Percentiles rank a stretch among this genome's conserved stretches.
Evolutionary conservation across 495 filamentous ascomycete genomes (phyloP).

Genomic region (Penicillium fimorum): DNA sequence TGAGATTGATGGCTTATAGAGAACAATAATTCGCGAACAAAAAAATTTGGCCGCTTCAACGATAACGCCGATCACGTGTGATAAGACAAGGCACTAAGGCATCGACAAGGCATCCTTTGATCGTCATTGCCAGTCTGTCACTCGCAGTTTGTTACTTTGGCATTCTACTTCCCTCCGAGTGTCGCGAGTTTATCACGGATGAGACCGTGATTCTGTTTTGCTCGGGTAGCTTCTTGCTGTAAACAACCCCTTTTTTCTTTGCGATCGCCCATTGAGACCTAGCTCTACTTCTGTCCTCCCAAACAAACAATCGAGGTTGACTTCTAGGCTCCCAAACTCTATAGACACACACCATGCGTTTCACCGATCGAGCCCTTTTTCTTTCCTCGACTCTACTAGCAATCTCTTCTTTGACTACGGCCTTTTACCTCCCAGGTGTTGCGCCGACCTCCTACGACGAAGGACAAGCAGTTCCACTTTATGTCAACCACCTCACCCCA

Average conservation of each 20-base stretch:
- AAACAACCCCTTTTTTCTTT: background rate
- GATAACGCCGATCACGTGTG: conserved; percentile 42
- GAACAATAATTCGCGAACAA: conserved; percentile 9
- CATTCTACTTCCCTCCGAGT: background rate
- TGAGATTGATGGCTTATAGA: conserved; percentile 10
- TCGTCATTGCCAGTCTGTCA: conserved; percentile 14
- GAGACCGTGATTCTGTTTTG: conserved; percentile 5
- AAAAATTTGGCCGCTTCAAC: conserved; percentile 28
- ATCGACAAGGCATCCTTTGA: background rate
- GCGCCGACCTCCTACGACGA: conserved; percentile 86
- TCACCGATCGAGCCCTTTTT: conserved; percentile 31
- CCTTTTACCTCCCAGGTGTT: conserved; percentile 95
- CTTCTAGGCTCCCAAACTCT: conserved; percentile 9
- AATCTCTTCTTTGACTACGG: conserved; percentile 54
- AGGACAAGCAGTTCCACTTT: conserved; percentile 76
- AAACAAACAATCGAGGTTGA: conserved; percentile 18
- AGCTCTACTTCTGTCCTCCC: conserved; percentile 1
- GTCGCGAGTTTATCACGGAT: conserved; percentile 3
- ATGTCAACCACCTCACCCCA: conserved; percentile 90
- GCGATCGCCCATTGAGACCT: background rate
- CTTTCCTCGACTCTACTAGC: conserved; percentile 32
- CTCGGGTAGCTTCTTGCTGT: conserved; percentile 5
- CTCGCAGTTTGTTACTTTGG: conserved; percentile 1
- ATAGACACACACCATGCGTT: conserved; percentile 39
- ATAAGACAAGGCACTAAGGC: conserved; percentile 5